A percentile compares a stretch with the other conserved stretches of the same genome.
Evolutionary conservation across 192 early-diverging fungal genomes (phyloP).

Genomic region (Spizellomyces sp.): DNA sequence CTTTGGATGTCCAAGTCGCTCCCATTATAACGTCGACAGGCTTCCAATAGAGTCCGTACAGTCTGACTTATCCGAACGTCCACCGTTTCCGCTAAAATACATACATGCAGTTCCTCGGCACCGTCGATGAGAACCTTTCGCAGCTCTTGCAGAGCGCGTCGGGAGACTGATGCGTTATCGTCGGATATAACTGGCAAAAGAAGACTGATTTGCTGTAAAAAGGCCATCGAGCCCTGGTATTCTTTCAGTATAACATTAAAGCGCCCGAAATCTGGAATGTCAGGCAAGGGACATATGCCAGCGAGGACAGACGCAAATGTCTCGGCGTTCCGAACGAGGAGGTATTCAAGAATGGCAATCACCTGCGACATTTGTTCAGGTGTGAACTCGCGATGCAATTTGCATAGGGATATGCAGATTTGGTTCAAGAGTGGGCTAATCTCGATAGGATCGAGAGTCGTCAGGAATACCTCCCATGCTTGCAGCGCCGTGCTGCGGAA

Average conservation of each 20-base stretch:
- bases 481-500: conserved; percentile 31
- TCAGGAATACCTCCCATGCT: conserved; percentile 42
- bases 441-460: conserved; percentile 17
- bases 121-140: conserved; percentile 24
- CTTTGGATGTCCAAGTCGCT: conserved; percentile 42
- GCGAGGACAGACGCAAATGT: conserved; percentile 12
- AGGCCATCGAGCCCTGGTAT: background rate
- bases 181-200: conserved; percentile 34
- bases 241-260: conserved; percentile 26
- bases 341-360: conserved; percentile 35
- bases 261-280: conserved; percentile 13
- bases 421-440: conserved; percentile 39
- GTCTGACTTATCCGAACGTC: conserved; percentile 28
- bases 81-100: conserved; percentile 40
- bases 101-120: conserved; percentile 22
- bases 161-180: conserved; percentile 42
- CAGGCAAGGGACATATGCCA: conserved; percentile 33
- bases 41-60: conserved; percentile 36
- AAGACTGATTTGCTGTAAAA: conserved; percentile 16
- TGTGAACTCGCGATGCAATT: conserved; percentile 26
- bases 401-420: conserved; percentile 31
- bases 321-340: conserved; percentile 30
- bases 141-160: conserved; percentile 36
- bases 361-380: conserved; percentile 7
- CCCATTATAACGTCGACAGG: conserved; percentile 44